A percentile compares a stretch with the other conserved stretches of the same genome.
phyloP scores from a whole-genome alignment of 352 stramenopile genomes.

The Phytophthora hibernalis region DNA sequence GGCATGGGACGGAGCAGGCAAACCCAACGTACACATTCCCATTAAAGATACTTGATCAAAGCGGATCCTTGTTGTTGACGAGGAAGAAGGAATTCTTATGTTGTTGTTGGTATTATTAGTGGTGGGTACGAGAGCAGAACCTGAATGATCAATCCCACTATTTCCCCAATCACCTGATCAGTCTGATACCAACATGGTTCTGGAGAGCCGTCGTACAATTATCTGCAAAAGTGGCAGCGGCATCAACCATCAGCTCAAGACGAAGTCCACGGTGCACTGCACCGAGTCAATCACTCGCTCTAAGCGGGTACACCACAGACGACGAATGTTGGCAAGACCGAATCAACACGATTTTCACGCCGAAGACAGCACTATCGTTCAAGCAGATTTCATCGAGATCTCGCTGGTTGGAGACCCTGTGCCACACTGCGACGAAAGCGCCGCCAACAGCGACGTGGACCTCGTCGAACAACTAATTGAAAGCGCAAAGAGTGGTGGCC shows the following conservation, averaged over 20 bases:
- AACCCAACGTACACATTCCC: conserved; percentile 15
- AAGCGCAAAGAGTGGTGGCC: conserved; percentile 63
- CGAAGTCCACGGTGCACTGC: conserved; percentile 14
- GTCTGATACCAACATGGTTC: conserved; percentile 21
- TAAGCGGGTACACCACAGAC: conserved; percentile 27
- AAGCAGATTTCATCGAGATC: conserved; percentile 66
- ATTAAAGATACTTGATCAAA: conserved; percentile 10
- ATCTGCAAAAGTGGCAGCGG: conserved; percentile 35
- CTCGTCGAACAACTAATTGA: conserved; percentile 73
- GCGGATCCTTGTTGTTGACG: not conserved
- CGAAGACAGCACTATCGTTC: conserved; percentile 25
- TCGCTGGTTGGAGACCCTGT: conserved; percentile 42
- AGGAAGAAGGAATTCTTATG: conserved; percentile 19
- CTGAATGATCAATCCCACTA: conserved; percentile 1
- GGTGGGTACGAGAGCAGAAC: not conserved
- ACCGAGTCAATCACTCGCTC: conserved; percentile 22
- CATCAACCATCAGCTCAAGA: conserved; percentile 5
- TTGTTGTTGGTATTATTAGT: conserved; percentile 33
- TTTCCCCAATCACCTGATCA: not conserved
- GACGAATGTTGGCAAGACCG: conserved; percentile 16
- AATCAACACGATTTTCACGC: conserved; percentile 31
- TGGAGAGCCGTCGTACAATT: conserved; percentile 37
- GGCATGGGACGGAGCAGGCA: conserved; percentile 21
- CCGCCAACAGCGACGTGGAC: conserved; percentile 39
- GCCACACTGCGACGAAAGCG: conserved; percentile 2